Percentiles rank a stretch among this genome's conserved stretches.
Conservation (phyloP, 768 basidiomycete species). For the Hygrophoropsis aurantiaca region DNA sequence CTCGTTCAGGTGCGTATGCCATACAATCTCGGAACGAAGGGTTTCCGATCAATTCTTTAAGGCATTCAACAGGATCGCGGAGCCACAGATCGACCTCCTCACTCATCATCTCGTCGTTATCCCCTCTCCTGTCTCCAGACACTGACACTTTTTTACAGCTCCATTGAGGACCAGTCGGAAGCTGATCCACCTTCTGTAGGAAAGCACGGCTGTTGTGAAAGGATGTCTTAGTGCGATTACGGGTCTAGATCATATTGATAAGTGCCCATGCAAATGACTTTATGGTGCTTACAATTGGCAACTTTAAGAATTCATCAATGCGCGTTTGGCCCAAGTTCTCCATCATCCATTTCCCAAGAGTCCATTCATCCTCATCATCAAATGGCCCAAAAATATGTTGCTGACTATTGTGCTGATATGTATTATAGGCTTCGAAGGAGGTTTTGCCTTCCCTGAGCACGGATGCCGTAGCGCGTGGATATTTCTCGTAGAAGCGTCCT, state of each 20-base stretch:
- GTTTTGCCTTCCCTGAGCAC: not conserved
- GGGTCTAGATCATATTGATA: not conserved
- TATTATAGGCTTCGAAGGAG: not conserved
- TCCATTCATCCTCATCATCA: slow-evolving; percentile 30
- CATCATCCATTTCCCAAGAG: slow-evolving; percentile 33
- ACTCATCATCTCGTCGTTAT: slow-evolving; percentile 4
- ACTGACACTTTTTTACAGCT: slow-evolving; percentile 17
- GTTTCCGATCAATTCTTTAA: slow-evolving; percentile 30
- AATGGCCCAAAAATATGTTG: slow-evolving; percentile 23
- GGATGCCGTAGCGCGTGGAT: not conserved
- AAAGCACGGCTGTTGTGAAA: slow-evolving; percentile 24
- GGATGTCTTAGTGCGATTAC: slow-evolving; percentile 10
- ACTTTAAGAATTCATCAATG: slow-evolving; percentile 31
- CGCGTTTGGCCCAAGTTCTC: slow-evolving; percentile 24
- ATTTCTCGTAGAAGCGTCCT: not conserved
- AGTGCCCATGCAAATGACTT: no score
- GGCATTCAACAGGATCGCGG: slow-evolving; percentile 30
- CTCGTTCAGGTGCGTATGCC: slow-evolving; percentile 3
- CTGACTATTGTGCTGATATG: not conserved
- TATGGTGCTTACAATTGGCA: slow-evolving; percentile 19
- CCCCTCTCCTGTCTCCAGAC: slow-evolving; percentile 14
- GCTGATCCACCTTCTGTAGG: slow-evolving; percentile 19
- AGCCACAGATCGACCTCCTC: slow-evolving; percentile 26
- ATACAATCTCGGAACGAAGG: slow-evolving; percentile 12
- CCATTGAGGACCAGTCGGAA: slow-evolving; percentile 20